phyloP scores from a whole-genome alignment of 2,329 filamentous ascomycete genomes.

The Stachybotrys echinatus region DNA sequence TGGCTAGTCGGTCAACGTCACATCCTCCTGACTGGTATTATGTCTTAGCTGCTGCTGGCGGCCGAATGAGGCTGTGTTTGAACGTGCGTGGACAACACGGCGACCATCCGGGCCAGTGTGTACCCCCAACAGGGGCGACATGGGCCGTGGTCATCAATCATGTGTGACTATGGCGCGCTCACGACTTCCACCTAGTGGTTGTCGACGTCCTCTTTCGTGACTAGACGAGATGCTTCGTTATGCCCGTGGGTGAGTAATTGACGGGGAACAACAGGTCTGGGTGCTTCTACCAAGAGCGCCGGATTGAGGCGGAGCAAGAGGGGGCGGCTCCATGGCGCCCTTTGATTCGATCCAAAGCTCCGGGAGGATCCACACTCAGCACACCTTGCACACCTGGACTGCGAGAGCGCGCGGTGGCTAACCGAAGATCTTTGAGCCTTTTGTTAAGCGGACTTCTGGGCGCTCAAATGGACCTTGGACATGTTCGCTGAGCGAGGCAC shows the following conservation, averaged over 20 bases:
- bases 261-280: background rate
- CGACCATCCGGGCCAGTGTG: background rate
- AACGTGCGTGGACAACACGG: background rate
- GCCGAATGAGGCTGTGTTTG: background rate
- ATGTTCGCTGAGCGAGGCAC: too few species aligned
- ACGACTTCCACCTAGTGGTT: background rate
- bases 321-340: background rate
- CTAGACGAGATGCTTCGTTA: too few species aligned
- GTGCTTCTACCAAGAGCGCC: background rate
- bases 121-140: background rate
- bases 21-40: background rate
- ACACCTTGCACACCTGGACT: too few species aligned
- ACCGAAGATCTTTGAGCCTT: too few species aligned
- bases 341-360: background rate
- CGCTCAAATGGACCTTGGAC: background rate
- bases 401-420: too few species aligned
- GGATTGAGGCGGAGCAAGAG: background rate
- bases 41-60: background rate
- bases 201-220: background rate
- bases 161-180: background rate
- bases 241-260: background rate
- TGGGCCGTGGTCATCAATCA: background rate
- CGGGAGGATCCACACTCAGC: background rate
- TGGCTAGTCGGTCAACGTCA: background rate
- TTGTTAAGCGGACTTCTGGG: too few species aligned